A percentile compares a stretch with the other conserved stretches of the same genome.
These are phyloP conservation scores for Candida ulmi DNA, from an alignment of 805 yeast genomes.

Conservation along the genomic window DNA sequence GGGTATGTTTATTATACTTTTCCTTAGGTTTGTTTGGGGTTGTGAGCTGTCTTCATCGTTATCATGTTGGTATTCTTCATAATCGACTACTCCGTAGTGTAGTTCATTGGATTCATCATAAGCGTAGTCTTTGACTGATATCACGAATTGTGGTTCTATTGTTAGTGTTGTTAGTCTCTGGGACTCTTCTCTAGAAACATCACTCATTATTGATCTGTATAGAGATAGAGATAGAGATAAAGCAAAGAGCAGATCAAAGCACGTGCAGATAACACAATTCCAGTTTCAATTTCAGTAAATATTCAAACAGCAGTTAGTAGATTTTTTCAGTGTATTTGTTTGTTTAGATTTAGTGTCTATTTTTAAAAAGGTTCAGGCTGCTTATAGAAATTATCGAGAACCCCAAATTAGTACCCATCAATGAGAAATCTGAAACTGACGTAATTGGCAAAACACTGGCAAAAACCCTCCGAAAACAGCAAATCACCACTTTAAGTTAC, in stretches of 20 bases:
- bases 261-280: background rate
- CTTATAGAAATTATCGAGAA: too few species aligned
- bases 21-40: constrained; percentile 15
- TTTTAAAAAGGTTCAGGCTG: too few species aligned
- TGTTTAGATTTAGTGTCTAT: too few species aligned
- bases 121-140: constrained; percentile 76
- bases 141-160: constrained; percentile 10
- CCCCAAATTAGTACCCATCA: too few species aligned
- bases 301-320: too few species aligned
- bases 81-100: constrained; percentile 50
- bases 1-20: constrained; percentile 26
- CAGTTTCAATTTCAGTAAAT: too few species aligned
- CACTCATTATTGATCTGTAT: background rate
- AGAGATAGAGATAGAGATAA: too few species aligned
- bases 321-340: too few species aligned
- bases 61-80: constrained; percentile 20
- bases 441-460: too few species aligned
- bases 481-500: too few species aligned
- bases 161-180: background rate
- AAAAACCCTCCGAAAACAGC: too few species aligned
- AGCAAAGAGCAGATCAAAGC: background rate
- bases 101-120: constrained; percentile 66
- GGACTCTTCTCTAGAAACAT: background rate
- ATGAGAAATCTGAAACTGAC: too few species aligned
- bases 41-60: constrained; percentile 17